Base-by-base conservation (phyloP, 78 protist species). In the Salpingoeca rosetta region DNA sequence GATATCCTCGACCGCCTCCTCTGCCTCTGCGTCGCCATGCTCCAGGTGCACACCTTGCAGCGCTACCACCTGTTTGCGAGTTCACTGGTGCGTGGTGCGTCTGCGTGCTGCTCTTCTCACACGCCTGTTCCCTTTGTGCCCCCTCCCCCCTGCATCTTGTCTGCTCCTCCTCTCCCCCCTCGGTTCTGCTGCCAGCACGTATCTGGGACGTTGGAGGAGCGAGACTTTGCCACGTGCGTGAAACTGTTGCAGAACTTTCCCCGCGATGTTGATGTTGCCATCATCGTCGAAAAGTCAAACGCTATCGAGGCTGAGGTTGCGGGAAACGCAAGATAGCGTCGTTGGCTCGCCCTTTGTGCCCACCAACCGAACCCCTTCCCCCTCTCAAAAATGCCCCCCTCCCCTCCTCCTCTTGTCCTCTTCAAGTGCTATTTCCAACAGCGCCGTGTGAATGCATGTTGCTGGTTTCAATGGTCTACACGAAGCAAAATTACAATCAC, bases 351-450 rank as follows among this genome's bases (percentile, higher is more conserved):
- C 91, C 94, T 74, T 92, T 89, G 41, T 87, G 78, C 80, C 89
- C 94, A 0, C 92, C 91, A 42, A 92, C 94, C 28, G 94, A 89
- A 11, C 89, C 35, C 40, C 84, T 87, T 82, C 75, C 51, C 45
- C 88, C 89, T 11, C 35, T 31, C 65, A 41, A 37, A 2, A 28
- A 2, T 1, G 37, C 83, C 7, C 40, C 17, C 38, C 3, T 11
- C 31, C 1, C 27, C 37, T 43, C 65, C 27, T 80, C 65, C 38
- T 43, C 65, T 2, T 80, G 36, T 37, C 1, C 37, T 37, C 26
- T 75, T 3, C 3, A 37, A 2, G 79, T 37, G 42, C 31, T 41
- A 0, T 37, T 37, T 38, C 79, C 79, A 38, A 75, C 31, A 7
- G 79, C 42, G 79, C 79, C 42, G n/a, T 75, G 79, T 37, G 42